A percentile compares a stretch with the other conserved stretches of the same genome.
phyloP scores from a whole-genome alignment of 2,329 filamentous ascomycete genomes.

The Nemania sp. region DNA sequence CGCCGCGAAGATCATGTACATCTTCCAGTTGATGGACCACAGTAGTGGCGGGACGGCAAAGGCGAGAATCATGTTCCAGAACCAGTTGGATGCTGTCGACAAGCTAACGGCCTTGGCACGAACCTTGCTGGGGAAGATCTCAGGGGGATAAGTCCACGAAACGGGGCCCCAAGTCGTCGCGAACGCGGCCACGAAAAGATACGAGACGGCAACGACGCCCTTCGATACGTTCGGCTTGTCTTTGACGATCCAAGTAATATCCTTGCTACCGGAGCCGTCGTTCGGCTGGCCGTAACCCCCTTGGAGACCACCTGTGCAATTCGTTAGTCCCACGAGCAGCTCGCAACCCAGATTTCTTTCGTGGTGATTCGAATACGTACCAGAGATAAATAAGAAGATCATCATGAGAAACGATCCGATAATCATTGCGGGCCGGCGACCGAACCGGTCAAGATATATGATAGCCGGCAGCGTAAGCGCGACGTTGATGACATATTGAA shows the following conservation, averaged over 20 bases:
- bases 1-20: slow-evolving; percentile 75
- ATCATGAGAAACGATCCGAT: slow-evolving; percentile 61
- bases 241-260: slow-evolving; percentile 61
- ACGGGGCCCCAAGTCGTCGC: slow-evolving; percentile 49
- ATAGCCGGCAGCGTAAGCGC: slow-evolving; percentile 62
- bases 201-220: slow-evolving; percentile 70
- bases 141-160: slow-evolving; percentile 60
- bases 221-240: slow-evolving; percentile 57
- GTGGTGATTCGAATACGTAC: slow-evolving; percentile 34
- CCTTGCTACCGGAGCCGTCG: slow-evolving; percentile 42
- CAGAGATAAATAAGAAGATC: slow-evolving; percentile 64
- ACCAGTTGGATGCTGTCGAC: slow-evolving; percentile 64
- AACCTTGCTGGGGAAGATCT: slow-evolving; percentile 64
- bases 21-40: slow-evolving; percentile 62
- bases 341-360: not conserved
- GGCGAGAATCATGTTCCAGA: slow-evolving; percentile 60
- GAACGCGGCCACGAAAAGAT: slow-evolving; percentile 72
- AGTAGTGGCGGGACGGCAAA: slow-evolving; percentile 55
- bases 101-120: slow-evolving; percentile 67
- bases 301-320: slow-evolving; percentile 53
- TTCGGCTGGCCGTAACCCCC: slow-evolving; percentile 60
- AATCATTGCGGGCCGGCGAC: slow-evolving; percentile 60
- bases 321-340: slow-evolving; percentile 2
- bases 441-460: slow-evolving; percentile 60
- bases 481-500: slow-evolving; percentile 68